Base-by-base conservation (phyloP, 768 basidiomycete species). In the Hericium erinaceus region DNA sequence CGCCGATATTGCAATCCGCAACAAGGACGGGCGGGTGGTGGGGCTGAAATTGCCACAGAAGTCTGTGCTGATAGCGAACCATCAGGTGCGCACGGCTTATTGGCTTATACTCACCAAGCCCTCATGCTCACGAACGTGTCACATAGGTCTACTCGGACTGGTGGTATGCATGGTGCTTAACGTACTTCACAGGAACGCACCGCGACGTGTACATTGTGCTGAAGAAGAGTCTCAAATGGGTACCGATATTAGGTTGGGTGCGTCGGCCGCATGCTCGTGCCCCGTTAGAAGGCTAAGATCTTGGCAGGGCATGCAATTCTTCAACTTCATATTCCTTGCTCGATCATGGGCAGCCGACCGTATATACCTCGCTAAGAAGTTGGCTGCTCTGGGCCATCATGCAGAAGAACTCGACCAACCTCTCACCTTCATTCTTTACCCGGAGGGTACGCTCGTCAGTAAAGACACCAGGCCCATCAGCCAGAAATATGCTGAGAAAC, bases 381-480 rank as follows among this genome's bases (percentile, higher is more conserved):
- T 97, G 20, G 81, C 84, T 0, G 75, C 80, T 46, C 74, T 95
- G 13, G 93, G 86, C 1, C 77, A 76, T 54, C 78, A 78, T 37
- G 85, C 87, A n/a, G 81, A 87, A 65, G 70, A 78, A 53, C 76
- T 82, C 65, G 79, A 87, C 60, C 81, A 77, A 24, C 87, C 92
- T 0, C 75, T 97, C 46, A 84, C 86, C 60, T 82, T 95, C 64
- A 76, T 98, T 56, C 77, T 98, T 49, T 98, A 95, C 69, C 97
- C 97, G 0, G 97, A 99, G 69, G 97, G 97, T 33, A 98, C 95
- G 4, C 84, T 98, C 26, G 87, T 95, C 13, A 93, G 91, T 69
- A 79, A 81, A 60, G 76, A 93, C 60, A 98, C 95, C 4, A 72
- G 92, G 50, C 92, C 92, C 0, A 77, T 87, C 62, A 94, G 89